Percentiles rank a stretch among this genome's conserved stretches.
phyloP scores from a whole-genome alignment of 352 stramenopile genomes.

The Globisporangium nunn region DNA sequence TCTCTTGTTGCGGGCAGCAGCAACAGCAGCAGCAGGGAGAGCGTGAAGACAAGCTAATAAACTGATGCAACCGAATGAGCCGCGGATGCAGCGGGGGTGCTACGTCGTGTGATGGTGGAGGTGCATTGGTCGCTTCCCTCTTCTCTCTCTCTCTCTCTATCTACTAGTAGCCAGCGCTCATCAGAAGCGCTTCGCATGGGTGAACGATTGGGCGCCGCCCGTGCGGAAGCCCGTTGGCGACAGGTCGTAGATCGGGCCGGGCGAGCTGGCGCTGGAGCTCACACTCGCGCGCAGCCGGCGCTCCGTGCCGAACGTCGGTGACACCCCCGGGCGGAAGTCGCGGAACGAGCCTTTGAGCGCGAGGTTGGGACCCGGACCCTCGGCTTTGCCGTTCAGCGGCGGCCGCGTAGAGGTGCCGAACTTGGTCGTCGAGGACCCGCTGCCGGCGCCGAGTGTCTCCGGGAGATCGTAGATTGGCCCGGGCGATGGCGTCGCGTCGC shows the following conservation, averaged over 20 bases:
- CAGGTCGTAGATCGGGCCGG: constrained; percentile 71
- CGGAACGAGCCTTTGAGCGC: constrained; percentile 50
- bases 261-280: constrained; percentile 21
- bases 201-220: constrained; percentile 46
- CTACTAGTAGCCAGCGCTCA: not conserved
- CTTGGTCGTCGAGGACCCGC: constrained; percentile 28
- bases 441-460: constrained; percentile 31
- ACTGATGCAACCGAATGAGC: constrained; percentile 6
- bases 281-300: constrained; percentile 25
- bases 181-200: constrained; percentile 56
- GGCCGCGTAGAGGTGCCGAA: constrained; percentile 54
- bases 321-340: constrained; percentile 32
- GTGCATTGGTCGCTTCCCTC: too few relatives aligned
- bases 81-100: too few relatives aligned
- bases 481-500: constrained; percentile 57
- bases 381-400: constrained; percentile 43
- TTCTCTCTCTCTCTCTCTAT: not conserved
- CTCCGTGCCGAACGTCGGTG: constrained; percentile 72
- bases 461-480: constrained; percentile 74
- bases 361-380: constrained; percentile 57
- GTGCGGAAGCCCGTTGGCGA: constrained; percentile 54
- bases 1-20: too few relatives aligned
- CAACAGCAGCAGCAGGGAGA: not conserved
- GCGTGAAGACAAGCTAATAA: constrained; percentile 13
- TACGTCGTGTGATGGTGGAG: not conserved